phyloP scores from a whole-genome alignment of 495 filamentous ascomycete species.

The Xylaria nigripes region DNA sequence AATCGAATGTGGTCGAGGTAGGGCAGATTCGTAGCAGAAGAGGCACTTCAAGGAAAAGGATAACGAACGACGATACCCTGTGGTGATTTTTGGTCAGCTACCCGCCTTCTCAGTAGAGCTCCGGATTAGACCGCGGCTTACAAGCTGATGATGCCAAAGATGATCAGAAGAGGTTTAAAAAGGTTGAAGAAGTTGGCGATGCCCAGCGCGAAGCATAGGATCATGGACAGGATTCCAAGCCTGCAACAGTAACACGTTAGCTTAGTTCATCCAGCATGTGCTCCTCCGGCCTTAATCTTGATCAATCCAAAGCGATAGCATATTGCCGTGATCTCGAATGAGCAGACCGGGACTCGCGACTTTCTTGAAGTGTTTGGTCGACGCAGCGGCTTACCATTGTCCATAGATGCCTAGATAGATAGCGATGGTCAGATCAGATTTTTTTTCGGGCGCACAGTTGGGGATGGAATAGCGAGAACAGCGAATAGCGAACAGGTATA shows the following conservation, averaged over 20 bases:
- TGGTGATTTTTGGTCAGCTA: slow-evolving; percentile 11
- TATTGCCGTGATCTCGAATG: not conserved
- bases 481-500: slow-evolving; percentile 9
- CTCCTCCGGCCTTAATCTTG: not conserved
- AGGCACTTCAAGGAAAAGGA: slow-evolving; percentile 95
- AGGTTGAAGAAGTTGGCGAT: slow-evolving; percentile 71
- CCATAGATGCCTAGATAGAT: slow-evolving; percentile 80
- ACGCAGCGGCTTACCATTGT: slow-evolving; percentile 73
- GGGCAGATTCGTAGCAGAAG: slow-evolving; percentile 96
- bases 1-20: slow-evolving; percentile 82
- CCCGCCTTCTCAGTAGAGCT: not conserved
- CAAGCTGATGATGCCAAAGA: slow-evolving; percentile 82
- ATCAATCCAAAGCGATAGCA: not conserved
- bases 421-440: slow-evolving; percentile 13
- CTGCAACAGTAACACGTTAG: slow-evolving; percentile 38
- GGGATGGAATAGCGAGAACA: not conserved
- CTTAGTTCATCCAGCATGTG: not conserved
- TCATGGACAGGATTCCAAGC: slow-evolving; percentile 88
- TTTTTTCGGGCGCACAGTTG: not conserved
- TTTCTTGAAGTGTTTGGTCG: not conserved
- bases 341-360: not conserved
- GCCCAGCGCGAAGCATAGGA: slow-evolving; percentile 91
- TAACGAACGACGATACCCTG: slow-evolving; percentile 71
- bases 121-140: slow-evolving; percentile 37
- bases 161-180: slow-evolving; percentile 54